A percentile compares a stretch with the other conserved stretches of the same genome.
Evolutionary conservation across 345 rosid genomes (phyloP).

Genomic region (Balakata baccata): DNA sequence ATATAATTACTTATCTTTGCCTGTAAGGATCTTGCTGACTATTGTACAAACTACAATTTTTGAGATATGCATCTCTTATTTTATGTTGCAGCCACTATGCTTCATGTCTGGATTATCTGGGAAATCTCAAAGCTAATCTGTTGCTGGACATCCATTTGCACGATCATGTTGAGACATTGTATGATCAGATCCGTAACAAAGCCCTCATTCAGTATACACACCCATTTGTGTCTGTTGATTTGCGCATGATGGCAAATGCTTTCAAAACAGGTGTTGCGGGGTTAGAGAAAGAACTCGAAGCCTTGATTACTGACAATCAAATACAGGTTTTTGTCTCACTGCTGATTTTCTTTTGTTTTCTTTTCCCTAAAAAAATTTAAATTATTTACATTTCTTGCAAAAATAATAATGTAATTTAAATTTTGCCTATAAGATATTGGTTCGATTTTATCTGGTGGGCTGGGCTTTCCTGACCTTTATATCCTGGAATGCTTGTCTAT

Average conservation of each 20-base stretch:
- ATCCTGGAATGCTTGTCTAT: background rate
- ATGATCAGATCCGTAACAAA: conserved; percentile 89
- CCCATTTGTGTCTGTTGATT: conserved; percentile 94
- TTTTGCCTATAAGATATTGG: background rate
- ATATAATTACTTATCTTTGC: background rate
- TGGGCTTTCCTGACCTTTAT: background rate
- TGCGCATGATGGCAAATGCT: conserved; percentile 95
- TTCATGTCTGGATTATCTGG: conserved; percentile 87
- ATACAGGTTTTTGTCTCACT: conserved; percentile 57
- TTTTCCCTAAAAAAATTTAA: background rate
- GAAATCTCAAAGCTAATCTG: conserved; percentile 76
- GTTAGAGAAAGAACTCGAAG: conserved; percentile 82
- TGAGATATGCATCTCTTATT: conserved; percentile 1
- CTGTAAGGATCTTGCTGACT: background rate
- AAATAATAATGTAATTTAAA: background rate
- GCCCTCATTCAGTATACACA: conserved; percentile 97
- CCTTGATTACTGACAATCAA: conserved; percentile 89
- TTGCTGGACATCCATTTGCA: conserved; percentile 90
- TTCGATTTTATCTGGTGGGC: background rate
- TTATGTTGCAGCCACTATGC: conserved; percentile 74
- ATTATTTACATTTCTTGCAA: background rate
- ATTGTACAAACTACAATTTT: background rate
- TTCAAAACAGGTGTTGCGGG: conserved; percentile 84
- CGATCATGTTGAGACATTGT: conserved; percentile 79
- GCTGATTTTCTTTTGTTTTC: background rate